Percentiles rank a stretch among this genome's conserved stretches.
Conservation (phyloP, 345 rosid genomes). For the Gossypium rotundifolium region DNA sequence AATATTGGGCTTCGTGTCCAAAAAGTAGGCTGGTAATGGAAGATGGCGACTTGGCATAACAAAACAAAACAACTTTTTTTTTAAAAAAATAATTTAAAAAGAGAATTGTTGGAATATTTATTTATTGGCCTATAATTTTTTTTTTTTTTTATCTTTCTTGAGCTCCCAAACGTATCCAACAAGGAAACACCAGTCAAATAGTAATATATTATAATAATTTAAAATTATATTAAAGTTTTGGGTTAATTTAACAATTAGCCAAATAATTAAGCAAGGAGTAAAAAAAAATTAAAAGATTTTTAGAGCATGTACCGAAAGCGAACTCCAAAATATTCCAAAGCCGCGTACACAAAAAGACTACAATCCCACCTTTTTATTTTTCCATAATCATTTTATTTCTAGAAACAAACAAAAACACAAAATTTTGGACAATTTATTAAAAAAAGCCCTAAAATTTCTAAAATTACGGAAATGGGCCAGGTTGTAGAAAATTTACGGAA, state of each 20-base stretch:
- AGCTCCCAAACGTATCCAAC: slow-evolving; percentile 45
- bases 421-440: too few species aligned
- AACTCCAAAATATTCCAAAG: neutral
- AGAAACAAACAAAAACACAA: neutral
- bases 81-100: neutral
- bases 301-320: slow-evolving; percentile 14
- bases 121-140: neutral
- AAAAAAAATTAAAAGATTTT: neutral
- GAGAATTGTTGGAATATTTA: neutral
- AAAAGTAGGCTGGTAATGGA: neutral
- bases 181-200: slow-evolving; percentile 34
- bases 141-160: neutral
- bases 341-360: neutral
- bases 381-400: neutral
- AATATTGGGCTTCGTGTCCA: slow-evolving; percentile 21
- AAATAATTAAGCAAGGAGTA: neutral
- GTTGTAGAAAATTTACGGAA: too few species aligned
- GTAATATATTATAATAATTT: neutral
- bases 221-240: too few species aligned
- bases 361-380: neutral
- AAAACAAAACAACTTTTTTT: slow-evolving; percentile 13
- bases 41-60: slow-evolving; percentile 16
- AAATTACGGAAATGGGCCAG: too few species aligned
- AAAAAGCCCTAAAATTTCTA: too few species aligned
- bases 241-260: neutral